phyloP scores from a whole-genome alignment of 306 rosid genomes.

The Rubus idaeus region DNA sequence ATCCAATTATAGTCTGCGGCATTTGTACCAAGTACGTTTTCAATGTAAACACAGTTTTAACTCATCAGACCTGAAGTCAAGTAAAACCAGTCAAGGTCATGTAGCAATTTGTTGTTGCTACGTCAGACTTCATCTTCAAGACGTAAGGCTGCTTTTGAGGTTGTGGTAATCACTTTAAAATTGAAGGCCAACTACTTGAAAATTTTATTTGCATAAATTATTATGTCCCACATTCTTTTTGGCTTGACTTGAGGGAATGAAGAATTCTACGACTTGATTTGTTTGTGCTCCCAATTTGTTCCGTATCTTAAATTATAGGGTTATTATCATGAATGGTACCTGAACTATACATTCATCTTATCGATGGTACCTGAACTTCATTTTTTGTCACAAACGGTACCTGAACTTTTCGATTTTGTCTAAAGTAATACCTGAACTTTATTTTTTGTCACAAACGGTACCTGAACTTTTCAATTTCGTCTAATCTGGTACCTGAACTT shows the following conservation, averaged over 20 bases:
- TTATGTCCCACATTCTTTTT: not conserved
- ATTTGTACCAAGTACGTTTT: not conserved
- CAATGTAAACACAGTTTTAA: not conserved
- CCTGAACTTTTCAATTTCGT: no score
- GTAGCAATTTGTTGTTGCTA: slow-evolving; percentile 29
- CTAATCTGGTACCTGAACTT: no score
- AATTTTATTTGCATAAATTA: not conserved
- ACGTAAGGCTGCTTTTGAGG: not conserved
- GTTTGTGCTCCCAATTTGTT: not conserved
- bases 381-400: no score
- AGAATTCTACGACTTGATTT: not conserved
- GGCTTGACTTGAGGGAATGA: no score
- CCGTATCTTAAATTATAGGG: not conserved
- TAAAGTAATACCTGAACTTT: no score
- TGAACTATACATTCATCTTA: no score
- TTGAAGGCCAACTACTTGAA: not conserved
- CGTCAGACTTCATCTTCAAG: not conserved
- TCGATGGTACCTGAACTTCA: no score
- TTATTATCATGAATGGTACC: no score
- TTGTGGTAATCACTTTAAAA: not conserved
- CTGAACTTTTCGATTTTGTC: no score
- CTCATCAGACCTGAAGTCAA: not conserved
- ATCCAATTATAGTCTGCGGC: not conserved
- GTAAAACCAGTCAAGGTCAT: slow-evolving; percentile 22
- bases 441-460: no score